Evolutionary conservation across 1,284 basidiomycete genomes (phyloP), one percentile per base, ranked within the genome.

Genomic region (Taiwanofungus camphoratus): DNA sequence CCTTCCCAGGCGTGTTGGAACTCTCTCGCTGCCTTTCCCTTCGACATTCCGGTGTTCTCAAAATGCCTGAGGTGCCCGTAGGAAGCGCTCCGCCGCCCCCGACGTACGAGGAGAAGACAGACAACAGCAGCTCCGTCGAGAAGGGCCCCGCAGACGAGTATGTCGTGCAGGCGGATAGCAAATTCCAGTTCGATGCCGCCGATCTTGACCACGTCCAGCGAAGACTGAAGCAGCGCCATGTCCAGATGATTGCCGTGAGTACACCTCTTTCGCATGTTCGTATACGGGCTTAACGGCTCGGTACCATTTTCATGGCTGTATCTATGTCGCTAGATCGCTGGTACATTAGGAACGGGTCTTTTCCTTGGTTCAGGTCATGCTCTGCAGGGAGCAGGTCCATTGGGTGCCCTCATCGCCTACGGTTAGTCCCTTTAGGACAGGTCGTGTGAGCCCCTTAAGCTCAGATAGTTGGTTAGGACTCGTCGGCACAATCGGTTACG

Each of bases 331-430:
- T 52, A 83, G 79, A 81, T 83, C 56, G 81, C 81, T 43, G 83
- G 83, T 27, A 83, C 79, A 23, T 76, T 86, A 47, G 83, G 83
- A 33, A 89, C 86, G 1, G 87, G 87, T 58, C 70, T 90, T 16
- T 92, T 93, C 69, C 70, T 92, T 32, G 87, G 87, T 49, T 82
- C 84, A 11, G 90, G 89, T 16, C 66, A 71, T 41, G 72, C 80
- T 3, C 66, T 85, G 12, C 54, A 60, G 11, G 61, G 56, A 11
- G 75, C 76, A 42, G 82, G 83, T 12, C 83, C 77, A 33, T 61
- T 74, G 34, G 83, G 76, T 45, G 78, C 79, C 26, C 67, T 82
- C 44, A 65, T 84, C 35, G 79, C 77, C 7, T 85, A 82, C 53
- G 59, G n/a, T n/a, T n/a, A n/a, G n/a, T n/a, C n/a, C n/a, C n/a